phyloP scores from a whole-genome alignment of 331 rosid species.

The Quercus tomentella region DNA sequence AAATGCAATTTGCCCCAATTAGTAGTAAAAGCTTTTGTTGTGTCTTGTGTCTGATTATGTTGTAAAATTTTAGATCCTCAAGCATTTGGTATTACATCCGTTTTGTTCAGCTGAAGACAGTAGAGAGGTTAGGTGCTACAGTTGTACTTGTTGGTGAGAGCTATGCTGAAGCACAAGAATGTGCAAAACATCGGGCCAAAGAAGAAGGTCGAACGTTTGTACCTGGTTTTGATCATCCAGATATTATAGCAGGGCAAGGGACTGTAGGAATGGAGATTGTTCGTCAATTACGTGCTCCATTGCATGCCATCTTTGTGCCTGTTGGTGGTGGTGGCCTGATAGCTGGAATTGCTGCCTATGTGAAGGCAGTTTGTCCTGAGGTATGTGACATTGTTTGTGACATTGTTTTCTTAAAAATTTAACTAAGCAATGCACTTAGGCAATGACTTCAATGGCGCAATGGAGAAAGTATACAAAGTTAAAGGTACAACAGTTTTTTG shows the following conservation, averaged over 20 bases:
- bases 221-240: constrained; percentile 10
- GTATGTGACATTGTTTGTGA: not conserved
- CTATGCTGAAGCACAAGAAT: constrained; percentile 7
- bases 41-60: not conserved
- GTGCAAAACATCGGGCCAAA: not conserved
- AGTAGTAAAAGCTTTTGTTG: not conserved
- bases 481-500: not conserved
- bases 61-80: not conserved
- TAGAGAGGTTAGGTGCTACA: constrained; percentile 4
- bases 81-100: not conserved
- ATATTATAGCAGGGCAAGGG: constrained; percentile 13
- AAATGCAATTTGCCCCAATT: too few relatives aligned
- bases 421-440: not conserved
- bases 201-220: constrained; percentile 7
- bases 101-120: constrained; percentile 7
- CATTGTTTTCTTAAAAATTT: not conserved
- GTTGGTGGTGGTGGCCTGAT: constrained; percentile 14
- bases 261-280: constrained; percentile 11
- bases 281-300: constrained; percentile 3
- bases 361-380: constrained; percentile 6
- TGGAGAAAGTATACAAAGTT: not conserved
- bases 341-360: constrained; percentile 15
- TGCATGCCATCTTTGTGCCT: constrained; percentile 12
- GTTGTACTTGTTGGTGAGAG: constrained; percentile 3
- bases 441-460: not conserved